A percentile compares a stretch with the other conserved stretches of the same genome.
phyloP scores from a whole-genome alignment of 2,329 filamentous ascomycete species.

The Xylaria sp. region DNA sequence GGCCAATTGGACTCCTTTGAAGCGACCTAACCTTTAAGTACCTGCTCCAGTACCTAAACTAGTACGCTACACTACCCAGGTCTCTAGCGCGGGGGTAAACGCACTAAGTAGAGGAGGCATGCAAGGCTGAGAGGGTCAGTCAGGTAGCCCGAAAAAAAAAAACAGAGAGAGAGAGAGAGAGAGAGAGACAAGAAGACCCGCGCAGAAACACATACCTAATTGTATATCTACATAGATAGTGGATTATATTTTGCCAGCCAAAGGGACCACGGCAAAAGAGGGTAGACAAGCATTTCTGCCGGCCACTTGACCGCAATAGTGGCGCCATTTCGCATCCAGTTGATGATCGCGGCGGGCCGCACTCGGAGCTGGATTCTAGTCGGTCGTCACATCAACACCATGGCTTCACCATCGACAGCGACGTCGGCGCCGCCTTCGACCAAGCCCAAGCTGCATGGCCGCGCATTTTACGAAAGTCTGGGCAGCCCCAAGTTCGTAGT shows the following conservation, averaged over 20 bases:
- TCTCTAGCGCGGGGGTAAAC: neutral
- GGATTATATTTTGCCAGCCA: neutral
- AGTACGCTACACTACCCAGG: neutral
- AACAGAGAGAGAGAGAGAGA: slow-evolving; percentile 7
- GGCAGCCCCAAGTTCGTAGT: slow-evolving; percentile 90
- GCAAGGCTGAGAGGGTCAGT: slow-evolving; percentile 10
- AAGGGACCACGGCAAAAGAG: neutral
- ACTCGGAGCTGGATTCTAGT: slow-evolving; percentile 34
- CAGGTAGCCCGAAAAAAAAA: neutral
- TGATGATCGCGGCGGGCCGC: slow-evolving; percentile 37
- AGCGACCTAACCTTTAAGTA: no score
- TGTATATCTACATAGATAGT: no score
- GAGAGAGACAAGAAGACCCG: neutral
- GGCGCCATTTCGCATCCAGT: slow-evolving; percentile 29
- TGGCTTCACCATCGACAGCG: slow-evolving; percentile 43
- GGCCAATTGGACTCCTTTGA: neutral
- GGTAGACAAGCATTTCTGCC: neutral
- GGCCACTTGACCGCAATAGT: slow-evolving; percentile 13
- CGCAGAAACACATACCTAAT: neutral
- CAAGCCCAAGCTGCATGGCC: slow-evolving; percentile 75
- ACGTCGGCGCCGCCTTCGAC: slow-evolving; percentile 33
- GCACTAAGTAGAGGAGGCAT: neutral
- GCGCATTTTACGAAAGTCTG: slow-evolving; percentile 94
- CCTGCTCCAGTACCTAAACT: no score
- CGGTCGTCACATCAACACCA: slow-evolving; percentile 36